Conservation (phyloP, 257 asterid species). For the Catharanthus roseus region DNA sequence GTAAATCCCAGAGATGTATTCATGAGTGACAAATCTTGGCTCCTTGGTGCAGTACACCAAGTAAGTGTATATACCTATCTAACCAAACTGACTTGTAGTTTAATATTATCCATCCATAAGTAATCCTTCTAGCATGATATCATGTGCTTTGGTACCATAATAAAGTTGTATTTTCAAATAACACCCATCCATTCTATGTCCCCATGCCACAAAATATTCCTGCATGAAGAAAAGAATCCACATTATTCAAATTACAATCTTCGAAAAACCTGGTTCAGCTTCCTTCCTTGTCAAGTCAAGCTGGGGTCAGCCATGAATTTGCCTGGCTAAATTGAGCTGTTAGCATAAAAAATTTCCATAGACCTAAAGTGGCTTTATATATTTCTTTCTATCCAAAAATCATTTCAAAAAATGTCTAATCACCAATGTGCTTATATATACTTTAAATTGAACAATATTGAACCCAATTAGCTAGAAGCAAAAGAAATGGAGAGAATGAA, state of each 20-base stretch:
- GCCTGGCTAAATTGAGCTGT: conserved; percentile 6
- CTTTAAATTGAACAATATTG: not conserved
- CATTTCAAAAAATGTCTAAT: conserved; percentile 16
- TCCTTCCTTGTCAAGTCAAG: conserved; percentile 22
- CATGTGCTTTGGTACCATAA: conserved; percentile 15
- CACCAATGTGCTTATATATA: not conserved
- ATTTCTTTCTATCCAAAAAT: conserved; percentile 13
- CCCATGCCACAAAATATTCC: conserved; percentile 15
- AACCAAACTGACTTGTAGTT: not conserved
- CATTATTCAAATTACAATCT: conserved; percentile 13
- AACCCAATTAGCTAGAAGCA: not conserved
- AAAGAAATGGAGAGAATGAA: conserved; percentile 9
- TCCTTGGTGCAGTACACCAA: too few species aligned
- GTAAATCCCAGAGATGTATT: too few species aligned
- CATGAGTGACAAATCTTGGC: too few species aligned
- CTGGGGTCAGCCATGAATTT: conserved; percentile 17
- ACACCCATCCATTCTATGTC: conserved; percentile 26
- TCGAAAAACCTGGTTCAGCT: conserved; percentile 20
- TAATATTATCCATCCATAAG: conserved; percentile 16
- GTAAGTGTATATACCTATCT: not conserved
- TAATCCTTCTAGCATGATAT: conserved; percentile 14
- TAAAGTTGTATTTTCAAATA: not conserved
- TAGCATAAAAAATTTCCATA: conserved; percentile 9
- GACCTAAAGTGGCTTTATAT: conserved; percentile 15
- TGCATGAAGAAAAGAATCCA: conserved; percentile 13